Conservation (phyloP, 768 basidiomycete genomes). For the Leccinum imitatum region DNA sequence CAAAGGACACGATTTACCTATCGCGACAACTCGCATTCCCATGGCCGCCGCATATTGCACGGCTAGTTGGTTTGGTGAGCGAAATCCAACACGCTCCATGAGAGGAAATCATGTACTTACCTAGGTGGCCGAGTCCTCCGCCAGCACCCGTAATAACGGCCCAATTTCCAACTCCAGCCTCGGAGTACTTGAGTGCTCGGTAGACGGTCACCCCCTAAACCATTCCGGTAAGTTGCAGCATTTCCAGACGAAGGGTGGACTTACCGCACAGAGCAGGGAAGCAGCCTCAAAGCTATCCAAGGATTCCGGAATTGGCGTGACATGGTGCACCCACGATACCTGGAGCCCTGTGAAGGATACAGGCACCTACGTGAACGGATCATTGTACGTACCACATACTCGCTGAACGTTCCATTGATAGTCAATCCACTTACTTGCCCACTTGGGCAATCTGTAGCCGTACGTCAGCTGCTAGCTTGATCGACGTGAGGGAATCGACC, state of each 20-base stretch:
- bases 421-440: conserved; percentile 68
- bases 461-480: not conserved
- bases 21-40: conserved; percentile 78
- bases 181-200: conserved; percentile 75
- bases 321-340: conserved; percentile 68
- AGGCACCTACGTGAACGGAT: not conserved
- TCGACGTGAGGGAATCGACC: conserved; percentile 15
- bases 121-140: conserved; percentile 82
- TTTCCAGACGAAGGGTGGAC: not conserved
- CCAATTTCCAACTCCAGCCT: conserved; percentile 68
- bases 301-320: conserved; percentile 77
- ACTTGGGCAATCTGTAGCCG: conserved; percentile 52
- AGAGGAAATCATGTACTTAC: conserved; percentile 44
- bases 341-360: conserved; percentile 18
- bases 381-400: conserved; percentile 51
- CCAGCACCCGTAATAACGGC: conserved; percentile 77
- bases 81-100: too few species aligned
- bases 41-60: conserved; percentile 78
- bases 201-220: conserved; percentile 79
- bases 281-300: conserved; percentile 67
- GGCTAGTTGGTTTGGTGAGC: conserved; percentile 38
- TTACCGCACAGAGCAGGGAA: conserved; percentile 75
- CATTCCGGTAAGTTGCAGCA: not conserved
- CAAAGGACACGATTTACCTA: conserved; percentile 39
- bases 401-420: conserved; percentile 73